These are phyloP conservation scores for Fusarium falciforme DNA, from an alignment of 2,329 filamentous ascomycete genomes.

Conservation along the genomic window DNA sequence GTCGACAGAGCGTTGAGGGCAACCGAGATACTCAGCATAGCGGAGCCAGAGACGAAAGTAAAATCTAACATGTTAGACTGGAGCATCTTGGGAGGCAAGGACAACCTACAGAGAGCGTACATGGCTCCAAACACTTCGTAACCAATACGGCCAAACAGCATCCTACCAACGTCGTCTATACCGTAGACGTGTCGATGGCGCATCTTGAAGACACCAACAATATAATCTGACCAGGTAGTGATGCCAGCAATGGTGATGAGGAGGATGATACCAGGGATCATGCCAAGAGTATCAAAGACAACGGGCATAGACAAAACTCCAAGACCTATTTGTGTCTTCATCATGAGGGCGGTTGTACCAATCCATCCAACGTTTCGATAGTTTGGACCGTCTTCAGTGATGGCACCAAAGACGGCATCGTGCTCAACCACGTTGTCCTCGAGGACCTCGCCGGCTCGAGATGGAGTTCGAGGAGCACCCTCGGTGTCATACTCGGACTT, in stretches of 20 bases:
- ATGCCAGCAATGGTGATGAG: slow-evolving; percentile 54
- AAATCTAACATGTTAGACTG: background rate
- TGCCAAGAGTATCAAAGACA: slow-evolving; percentile 57
- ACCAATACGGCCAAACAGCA: slow-evolving; percentile 59
- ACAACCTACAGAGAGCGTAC: slow-evolving; percentile 48
- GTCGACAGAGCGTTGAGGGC: slow-evolving; percentile 52
- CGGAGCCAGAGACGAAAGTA: slow-evolving; percentile 5
- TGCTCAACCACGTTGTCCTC: slow-evolving; percentile 1
- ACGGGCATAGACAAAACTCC: slow-evolving; percentile 59
- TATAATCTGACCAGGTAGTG: slow-evolving; percentile 44
- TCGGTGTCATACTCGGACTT: background rate
- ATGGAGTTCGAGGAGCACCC: background rate
- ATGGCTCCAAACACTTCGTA: slow-evolving; percentile 53
- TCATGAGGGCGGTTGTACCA: slow-evolving; percentile 56
- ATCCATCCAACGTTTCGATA: slow-evolving; percentile 51
- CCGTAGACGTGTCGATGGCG: slow-evolving; percentile 62
- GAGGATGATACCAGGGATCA: slow-evolving; percentile 58
- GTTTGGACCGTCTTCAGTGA: slow-evolving; percentile 41
- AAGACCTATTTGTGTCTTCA: slow-evolving; percentile 58
- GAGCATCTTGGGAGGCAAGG: background rate
- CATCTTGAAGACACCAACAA: slow-evolving; percentile 62
- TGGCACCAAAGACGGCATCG: slow-evolving; percentile 44
- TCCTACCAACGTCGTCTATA: slow-evolving; percentile 61
- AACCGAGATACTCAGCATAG: slow-evolving; percentile 48
- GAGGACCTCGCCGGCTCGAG: background rate